Evolutionary conservation across 306 rosid species (phyloP), one percentile per base, ranked within the genome.

Genomic region (Sesbania bispinosa): DNA sequence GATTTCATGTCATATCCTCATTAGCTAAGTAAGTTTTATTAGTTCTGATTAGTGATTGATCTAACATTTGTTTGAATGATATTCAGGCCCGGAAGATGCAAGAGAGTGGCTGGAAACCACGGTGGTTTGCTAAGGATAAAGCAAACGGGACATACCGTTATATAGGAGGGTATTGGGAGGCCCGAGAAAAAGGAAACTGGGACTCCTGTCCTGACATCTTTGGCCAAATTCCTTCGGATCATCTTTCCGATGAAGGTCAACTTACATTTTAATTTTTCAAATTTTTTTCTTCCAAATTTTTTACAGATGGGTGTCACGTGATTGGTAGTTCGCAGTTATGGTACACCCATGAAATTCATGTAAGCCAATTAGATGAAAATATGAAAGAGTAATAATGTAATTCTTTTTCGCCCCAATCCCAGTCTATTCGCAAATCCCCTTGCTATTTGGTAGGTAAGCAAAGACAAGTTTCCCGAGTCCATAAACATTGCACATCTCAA

Each of bases 71-170:
- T 77, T 62, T 39, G 54, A 78, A 75, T 41, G 54, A 16, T 21
- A 30, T 82, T 69, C 83, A 95, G 99, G 97, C 99, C 26, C 86
- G 97, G 73, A 88, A 83, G 81, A 91, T 95, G 99, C 99, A 95
- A 85, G 97, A 95, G 76, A 80, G 92, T 15, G 99, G 99, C 41
- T 95, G 99, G 99, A 88, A 84, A 80, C 97, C 99, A 3, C 89
- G 84, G 68, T 95, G 99, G 99, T 95, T 95, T 73, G 80, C 85
- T 0, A 84, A 76, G 79, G 97, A 95, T 60, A 86, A 88, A 77
- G 92, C 67, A 2, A 89, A 81, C 6, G 99, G 93, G 45, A n/a
- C 97, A 11, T 92, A 92, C 79, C 85, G 82, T 52, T 95, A 89
- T 18, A 6, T 73, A 11, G 96, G 99, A 39, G 99, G 96, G 54